These are phyloP conservation scores for Astrothelium subdiscretum DNA, from an alignment of 495 filamentous ascomycete species.

Conservation along the genomic window DNA sequence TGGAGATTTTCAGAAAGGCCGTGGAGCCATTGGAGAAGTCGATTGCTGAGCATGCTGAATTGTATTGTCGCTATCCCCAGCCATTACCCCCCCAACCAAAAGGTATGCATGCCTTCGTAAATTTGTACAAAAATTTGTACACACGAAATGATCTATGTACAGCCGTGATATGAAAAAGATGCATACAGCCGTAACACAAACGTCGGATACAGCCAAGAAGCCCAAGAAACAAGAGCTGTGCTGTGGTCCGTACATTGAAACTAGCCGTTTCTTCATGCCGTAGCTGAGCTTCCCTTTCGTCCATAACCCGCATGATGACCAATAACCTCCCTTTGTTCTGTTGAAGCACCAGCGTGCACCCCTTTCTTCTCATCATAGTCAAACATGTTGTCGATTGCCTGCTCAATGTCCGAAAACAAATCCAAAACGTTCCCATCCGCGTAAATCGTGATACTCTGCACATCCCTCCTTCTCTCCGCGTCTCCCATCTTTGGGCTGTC, in stretches of 20 bases:
- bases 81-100: neutral
- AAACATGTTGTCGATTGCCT: constrained; percentile 26
- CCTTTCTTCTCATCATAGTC: constrained; percentile 11
- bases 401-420: constrained; percentile 25
- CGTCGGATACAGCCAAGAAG: no score
- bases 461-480: constrained; percentile 24
- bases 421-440: constrained; percentile 48
- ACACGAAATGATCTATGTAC: neutral
- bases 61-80: no score
- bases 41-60: no score
- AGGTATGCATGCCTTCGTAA: neutral
- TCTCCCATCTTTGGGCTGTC: constrained; percentile 30
- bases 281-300: neutral
- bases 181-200: no score
- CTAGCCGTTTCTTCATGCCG: neutral
- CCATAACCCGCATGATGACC: neutral
- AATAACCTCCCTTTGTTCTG: no score
- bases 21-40: no score
- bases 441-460: constrained; percentile 57
- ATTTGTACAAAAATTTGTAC: neutral
- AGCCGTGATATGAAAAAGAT: neutral
- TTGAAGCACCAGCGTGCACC: neutral
- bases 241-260: neutral
- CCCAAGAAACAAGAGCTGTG: neutral
- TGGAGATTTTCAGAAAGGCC: no score